Base-by-base conservation (phyloP, 768 basidiomycete species). In the Tylopilus cervinicoccineus region DNA sequence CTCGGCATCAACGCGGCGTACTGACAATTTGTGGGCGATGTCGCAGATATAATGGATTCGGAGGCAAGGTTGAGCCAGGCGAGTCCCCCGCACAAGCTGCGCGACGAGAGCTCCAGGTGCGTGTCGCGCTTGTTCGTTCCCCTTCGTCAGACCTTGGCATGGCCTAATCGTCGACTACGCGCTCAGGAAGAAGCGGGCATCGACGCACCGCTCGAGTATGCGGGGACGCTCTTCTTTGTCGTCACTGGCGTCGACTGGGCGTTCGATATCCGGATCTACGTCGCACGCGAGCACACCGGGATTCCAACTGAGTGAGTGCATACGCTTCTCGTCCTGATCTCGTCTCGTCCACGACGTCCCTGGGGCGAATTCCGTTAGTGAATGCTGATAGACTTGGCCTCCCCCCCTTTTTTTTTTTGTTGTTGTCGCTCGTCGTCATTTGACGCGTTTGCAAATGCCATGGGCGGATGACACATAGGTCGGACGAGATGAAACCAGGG, bases 171-270 rank as follows among this genome's bases (percentile, higher is more conserved):
- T 7, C 24, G 22, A 11, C 24, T 7, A 13, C 13, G 36, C 14
- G 28, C 56, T 90, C 57, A 92, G 91, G 92, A 93, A 73, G 92
- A 93, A 70, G 78, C 88, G 8, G 86, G 89, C 1, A 81, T 93
- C 31, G 73, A 67, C 17, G 84, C 88, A 0, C 70, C 77, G 3
- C 72, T 89, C n/a, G 65, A 72, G 42, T 78, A 83, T 40, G 78
- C 73, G 34, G 88, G 88, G 1, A 76, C 71, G 4, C 68, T 92
- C 14, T 70, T 89, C 49, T 91, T 91, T 64, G 66, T 80, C 24
- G 71, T 66, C 38, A 72, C 78, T 42, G 76, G 72, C 2, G 61
- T 70, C 6, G 76, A 83, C 43, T 76, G 74, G 65, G 82, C 82
- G 10, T 84, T 84, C 54, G 75, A 87, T 47, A 83, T 93, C 51